Percentiles rank a stretch among this genome's conserved stretches.
Conservation (phyloP, 495 filamentous ascomycete genomes). For the Amphirosellinia nigrospora region DNA sequence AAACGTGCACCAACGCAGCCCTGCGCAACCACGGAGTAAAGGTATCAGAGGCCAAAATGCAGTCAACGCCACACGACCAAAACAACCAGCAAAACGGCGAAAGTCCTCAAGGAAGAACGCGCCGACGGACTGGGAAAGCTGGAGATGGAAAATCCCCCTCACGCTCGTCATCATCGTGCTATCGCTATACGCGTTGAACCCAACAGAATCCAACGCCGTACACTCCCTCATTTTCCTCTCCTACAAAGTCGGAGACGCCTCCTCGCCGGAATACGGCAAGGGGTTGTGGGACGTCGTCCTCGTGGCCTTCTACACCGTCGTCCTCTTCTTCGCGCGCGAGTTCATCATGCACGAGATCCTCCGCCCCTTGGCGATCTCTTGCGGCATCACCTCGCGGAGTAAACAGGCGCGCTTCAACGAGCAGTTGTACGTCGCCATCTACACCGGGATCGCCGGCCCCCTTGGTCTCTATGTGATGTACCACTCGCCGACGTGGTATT, state of each 20-base stretch:
- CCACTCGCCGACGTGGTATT: slow-evolving; percentile 90
- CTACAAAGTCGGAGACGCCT: slow-evolving; percentile 67
- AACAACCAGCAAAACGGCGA: neutral
- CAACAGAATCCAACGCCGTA: slow-evolving; percentile 77
- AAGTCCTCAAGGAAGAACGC: neutral
- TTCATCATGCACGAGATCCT: slow-evolving; percentile 93
- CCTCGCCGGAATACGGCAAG: slow-evolving; percentile 79
- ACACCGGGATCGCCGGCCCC: slow-evolving; percentile 84
- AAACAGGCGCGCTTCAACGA: slow-evolving; percentile 95
- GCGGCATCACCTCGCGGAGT: slow-evolving; percentile 70
- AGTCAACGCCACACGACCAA: neutral
- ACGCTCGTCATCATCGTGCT: slow-evolving; percentile 67
- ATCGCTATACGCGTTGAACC: slow-evolving; percentile 74
- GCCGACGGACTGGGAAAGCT: slow-evolving; percentile 35
- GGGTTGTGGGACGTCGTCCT: slow-evolving; percentile 83
- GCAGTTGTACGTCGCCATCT: slow-evolving; percentile 91
- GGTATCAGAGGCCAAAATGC: neutral
- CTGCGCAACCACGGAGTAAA: neutral
- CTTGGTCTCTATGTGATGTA: slow-evolving; percentile 91
- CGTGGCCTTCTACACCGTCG: slow-evolving; percentile 86
- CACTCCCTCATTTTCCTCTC: slow-evolving; percentile 89
- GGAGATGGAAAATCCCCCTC: slow-evolving; percentile 79
- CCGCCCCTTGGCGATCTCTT: slow-evolving; percentile 71
- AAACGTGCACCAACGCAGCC: neutral
- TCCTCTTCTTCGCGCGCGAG: slow-evolving; percentile 91